Percentiles rank a stretch among this genome's conserved stretches.
Conservation (phyloP, 1,284 basidiomycete species). For the Hymenochaete sp. region DNA sequence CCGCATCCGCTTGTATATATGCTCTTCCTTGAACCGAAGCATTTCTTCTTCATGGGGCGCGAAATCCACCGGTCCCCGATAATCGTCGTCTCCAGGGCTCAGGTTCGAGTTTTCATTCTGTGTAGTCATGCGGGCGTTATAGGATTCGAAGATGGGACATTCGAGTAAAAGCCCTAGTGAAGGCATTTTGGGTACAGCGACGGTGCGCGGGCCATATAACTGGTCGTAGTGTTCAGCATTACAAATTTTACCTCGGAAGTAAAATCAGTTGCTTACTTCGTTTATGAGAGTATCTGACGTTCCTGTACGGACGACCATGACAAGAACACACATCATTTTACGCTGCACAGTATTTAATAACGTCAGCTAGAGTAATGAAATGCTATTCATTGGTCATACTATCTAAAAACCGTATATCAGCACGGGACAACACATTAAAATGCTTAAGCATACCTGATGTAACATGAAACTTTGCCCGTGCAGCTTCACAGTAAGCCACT, state of each 20-base stretch:
- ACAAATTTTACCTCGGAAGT: not conserved
- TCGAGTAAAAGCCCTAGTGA: conserved; percentile 92
- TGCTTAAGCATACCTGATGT: conserved; percentile 61
- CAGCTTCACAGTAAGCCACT: conserved; percentile 92
- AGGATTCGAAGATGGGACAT: conserved; percentile 80
- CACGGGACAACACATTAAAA: conserved; percentile 17
- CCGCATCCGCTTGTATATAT: conserved; percentile 81
- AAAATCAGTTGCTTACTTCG: conserved; percentile 53
- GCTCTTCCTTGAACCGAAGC: conserved; percentile 71
- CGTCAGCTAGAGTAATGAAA: conserved; percentile 14
- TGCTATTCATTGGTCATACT: conserved; percentile 20
- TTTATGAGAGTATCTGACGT: conserved; percentile 69
- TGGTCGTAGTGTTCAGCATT: conserved; percentile 22
- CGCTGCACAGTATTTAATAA: conserved; percentile 46
- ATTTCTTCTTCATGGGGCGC: conserved; percentile 56
- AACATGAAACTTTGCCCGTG: conserved; percentile 99
- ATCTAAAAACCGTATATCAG: conserved; percentile 16
- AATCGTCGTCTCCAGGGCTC: conserved; percentile 42
- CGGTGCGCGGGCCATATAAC: conserved; percentile 67
- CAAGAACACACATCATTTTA: conserved; percentile 92
- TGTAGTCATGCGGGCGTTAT: conserved; percentile 57
- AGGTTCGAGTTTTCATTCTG: conserved; percentile 48
- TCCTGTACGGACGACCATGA: conserved; percentile 69
- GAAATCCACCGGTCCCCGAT: conserved; percentile 65
- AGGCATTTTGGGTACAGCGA: conserved; percentile 94